A percentile compares a stretch with the other conserved stretches of the same genome.
phyloP scores from a whole-genome alignment of 208 protist species.

The Phytomonas francai region DNA sequence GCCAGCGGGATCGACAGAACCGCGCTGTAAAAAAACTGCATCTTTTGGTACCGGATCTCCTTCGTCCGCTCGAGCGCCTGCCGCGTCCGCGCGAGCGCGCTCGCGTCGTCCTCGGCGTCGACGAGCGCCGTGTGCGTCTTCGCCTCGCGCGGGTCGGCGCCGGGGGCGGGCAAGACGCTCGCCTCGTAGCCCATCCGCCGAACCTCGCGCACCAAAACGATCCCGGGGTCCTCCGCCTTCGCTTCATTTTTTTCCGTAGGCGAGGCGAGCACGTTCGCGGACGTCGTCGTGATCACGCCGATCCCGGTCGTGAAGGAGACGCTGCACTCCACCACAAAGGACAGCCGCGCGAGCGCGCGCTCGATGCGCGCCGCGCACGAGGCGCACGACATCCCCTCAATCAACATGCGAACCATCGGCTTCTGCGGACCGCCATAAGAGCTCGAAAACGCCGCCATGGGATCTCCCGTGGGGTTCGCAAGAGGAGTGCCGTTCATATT shows the following conservation, averaged over 20 bases:
- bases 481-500: no score
- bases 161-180: neutral
- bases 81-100: conserved; percentile 21
- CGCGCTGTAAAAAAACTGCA: conserved; percentile 33
- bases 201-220: conserved; percentile 17
- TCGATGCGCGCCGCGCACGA: conserved; percentile 89
- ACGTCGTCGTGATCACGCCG: conserved; percentile 31
- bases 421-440: neutral
- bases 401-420: conserved; percentile 27
- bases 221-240: neutral
- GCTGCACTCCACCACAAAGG: conserved; percentile 29
- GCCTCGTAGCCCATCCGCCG: conserved; percentile 37
- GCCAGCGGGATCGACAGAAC: conserved; percentile 57
- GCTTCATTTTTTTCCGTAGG: conserved; percentile 12
- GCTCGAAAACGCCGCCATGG: neutral
- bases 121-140: neutral
- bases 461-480: neutral
- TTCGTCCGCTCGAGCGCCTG: conserved; percentile 50
- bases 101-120: conserved; percentile 11
- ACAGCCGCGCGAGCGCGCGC: conserved; percentile 21
- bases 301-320: conserved; percentile 81
- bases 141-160: neutral
- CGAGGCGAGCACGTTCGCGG: conserved; percentile 16
- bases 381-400: conserved; percentile 91
- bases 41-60: conserved; percentile 51